Evolutionary conservation across 495 filamentous ascomycete genomes (phyloP).

Genomic region (Neurospora sp.): DNA sequence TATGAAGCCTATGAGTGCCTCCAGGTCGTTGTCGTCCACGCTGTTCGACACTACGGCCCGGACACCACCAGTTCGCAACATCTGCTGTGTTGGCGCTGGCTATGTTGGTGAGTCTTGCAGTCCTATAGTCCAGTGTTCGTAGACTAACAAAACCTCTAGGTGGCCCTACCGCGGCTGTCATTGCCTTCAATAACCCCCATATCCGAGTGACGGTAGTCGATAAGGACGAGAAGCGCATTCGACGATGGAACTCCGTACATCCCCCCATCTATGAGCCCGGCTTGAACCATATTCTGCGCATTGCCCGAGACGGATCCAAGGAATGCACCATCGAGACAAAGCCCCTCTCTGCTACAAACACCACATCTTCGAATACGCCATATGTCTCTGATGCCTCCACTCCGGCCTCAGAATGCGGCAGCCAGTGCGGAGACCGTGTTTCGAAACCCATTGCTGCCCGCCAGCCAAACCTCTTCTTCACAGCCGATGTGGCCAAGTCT

Average conservation of each 20-base stretch:
- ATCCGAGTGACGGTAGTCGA: conserved; percentile 67
- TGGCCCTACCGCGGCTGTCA: conserved; percentile 62
- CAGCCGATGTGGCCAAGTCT: conserved; percentile 47
- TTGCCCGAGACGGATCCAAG: conserved; percentile 46
- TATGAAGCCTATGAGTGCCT: conserved; percentile 6
- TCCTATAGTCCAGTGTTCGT: neutral
- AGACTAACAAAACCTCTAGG: conserved; percentile 30
- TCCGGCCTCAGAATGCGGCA: conserved; percentile 20
- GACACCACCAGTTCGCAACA: conserved; percentile 34
- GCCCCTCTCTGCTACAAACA: conserved; percentile 4
- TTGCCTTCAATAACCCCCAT: conserved; percentile 58
- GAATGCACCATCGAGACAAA: conserved; percentile 19
- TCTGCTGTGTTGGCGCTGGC: conserved; percentile 24
- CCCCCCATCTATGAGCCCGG: conserved; percentile 72
- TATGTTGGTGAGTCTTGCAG: conserved; percentile 16
- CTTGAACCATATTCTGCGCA: conserved; percentile 52
- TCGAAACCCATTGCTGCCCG: conserved; percentile 17
- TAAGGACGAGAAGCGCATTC: conserved; percentile 50
- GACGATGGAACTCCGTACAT: conserved; percentile 58
- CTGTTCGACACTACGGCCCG: conserved; percentile 8
- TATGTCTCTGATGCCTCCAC: conserved; percentile 10
- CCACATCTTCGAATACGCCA: conserved; percentile 10
- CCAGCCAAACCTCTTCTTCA: conserved; percentile 58
- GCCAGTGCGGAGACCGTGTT: conserved; percentile 14
- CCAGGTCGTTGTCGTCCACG: conserved; percentile 7